Percentiles rank a stretch among this genome's conserved stretches.
These are phyloP conservation scores for Colletotrichum graminicola DNA, from an alignment of 2,329 filamentous ascomycete genomes.

Conservation along the genomic window DNA sequence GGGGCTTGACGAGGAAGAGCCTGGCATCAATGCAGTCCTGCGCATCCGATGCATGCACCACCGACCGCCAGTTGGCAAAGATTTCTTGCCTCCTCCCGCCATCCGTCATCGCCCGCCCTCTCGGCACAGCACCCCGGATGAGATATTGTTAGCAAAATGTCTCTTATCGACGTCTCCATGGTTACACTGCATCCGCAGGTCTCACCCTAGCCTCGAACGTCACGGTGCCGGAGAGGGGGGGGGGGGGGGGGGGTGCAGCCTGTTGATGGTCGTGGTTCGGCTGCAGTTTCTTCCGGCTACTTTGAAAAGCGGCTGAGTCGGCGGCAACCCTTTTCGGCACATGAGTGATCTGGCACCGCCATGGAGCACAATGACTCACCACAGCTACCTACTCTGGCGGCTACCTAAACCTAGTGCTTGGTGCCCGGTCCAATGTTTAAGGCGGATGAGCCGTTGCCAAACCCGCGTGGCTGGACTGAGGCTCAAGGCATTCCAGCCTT, in stretches of 20 bases:
- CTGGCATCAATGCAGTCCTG: slow-evolving; percentile 7
- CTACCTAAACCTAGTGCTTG: neutral
- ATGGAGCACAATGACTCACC: neutral
- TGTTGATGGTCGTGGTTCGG: neutral
- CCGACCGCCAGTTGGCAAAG: slow-evolving; percentile 37
- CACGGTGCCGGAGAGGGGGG: neutral
- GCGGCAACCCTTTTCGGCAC: neutral
- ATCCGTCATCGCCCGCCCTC: slow-evolving; percentile 22
- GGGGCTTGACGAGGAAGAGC: neutral
- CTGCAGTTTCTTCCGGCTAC: slow-evolving; percentile 15
- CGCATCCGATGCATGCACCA: slow-evolving; percentile 5
- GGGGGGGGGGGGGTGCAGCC: neutral
- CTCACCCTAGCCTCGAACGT: slow-evolving; percentile 3
- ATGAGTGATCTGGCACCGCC: neutral
- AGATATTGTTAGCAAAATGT: slow-evolving; percentile 31
- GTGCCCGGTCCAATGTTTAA: slow-evolving; percentile 26
- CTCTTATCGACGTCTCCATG: slow-evolving; percentile 18
- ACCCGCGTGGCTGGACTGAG: slow-evolving; percentile 20
- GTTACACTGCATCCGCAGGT: slow-evolving; percentile 23
- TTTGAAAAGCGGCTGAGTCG: neutral
- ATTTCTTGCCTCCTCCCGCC: slow-evolving; percentile 22
- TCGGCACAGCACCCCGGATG: slow-evolving; percentile 25
- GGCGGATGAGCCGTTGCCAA: slow-evolving; percentile 12
- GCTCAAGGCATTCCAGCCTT: slow-evolving; percentile 14
- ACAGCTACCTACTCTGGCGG: neutral